phyloP scores from a whole-genome alignment of 192 early-diverging fungal genomes.

The Linnemannia zychae region DNA sequence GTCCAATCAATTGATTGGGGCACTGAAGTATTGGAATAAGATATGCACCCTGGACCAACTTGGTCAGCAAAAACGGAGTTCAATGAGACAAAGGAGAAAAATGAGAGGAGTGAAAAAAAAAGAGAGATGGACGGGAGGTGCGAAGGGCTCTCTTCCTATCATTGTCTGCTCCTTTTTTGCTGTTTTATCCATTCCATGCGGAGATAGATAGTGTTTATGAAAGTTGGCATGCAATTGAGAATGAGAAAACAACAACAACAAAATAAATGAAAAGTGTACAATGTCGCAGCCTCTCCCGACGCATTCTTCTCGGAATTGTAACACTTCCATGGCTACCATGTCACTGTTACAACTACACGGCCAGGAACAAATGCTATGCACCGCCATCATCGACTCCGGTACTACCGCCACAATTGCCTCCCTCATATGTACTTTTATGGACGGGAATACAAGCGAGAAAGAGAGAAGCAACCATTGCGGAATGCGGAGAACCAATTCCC shows the following conservation, averaged over 20 bases:
- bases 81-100: not conserved
- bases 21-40: not conserved
- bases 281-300: not conserved
- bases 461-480: not conserved
- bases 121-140: not conserved
- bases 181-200: not conserved
- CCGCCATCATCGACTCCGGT: no score
- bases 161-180: not conserved
- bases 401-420: not conserved
- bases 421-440: conserved; percentile 1
- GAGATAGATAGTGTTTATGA: not conserved
- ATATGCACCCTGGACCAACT: not conserved
- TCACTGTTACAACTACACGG: no score
- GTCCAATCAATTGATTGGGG: not conserved
- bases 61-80: conserved; percentile 4
- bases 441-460: not conserved
- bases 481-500: not conserved
- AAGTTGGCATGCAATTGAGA: not conserved
- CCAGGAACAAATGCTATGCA: no score
- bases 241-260: not conserved
- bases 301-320: no score
- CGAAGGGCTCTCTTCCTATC: not conserved
- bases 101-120: not conserved
- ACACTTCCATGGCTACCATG: no score
- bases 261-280: not conserved